Evolutionary conservation across 1,284 basidiomycete species (phyloP).

Genomic region (Ganoderma resinaceum): DNA sequence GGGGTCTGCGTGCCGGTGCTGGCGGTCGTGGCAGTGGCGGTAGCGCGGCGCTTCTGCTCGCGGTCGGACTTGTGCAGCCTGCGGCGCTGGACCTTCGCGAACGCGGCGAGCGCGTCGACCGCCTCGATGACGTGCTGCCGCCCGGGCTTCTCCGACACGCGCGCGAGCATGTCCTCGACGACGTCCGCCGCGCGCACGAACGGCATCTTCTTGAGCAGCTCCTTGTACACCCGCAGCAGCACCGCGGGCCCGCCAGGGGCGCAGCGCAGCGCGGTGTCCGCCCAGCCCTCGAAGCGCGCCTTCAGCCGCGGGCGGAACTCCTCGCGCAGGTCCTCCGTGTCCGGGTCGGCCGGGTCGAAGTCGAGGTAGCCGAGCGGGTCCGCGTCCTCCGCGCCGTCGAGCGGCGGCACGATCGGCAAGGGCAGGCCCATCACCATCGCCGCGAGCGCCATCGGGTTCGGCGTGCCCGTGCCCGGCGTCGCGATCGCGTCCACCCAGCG

Average conservation of each 20-base stretch:
- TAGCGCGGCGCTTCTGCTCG: slow-evolving; percentile 22
- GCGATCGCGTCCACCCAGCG: slow-evolving; percentile 59
- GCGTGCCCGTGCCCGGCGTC: slow-evolving; percentile 46
- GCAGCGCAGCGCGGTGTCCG: slow-evolving; percentile 42
- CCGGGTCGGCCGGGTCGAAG: slow-evolving; percentile 58
- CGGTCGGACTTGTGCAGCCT: slow-evolving; percentile 23
- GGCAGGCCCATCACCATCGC: slow-evolving; percentile 76
- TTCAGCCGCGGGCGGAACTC: slow-evolving; percentile 64
- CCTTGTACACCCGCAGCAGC: slow-evolving; percentile 49
- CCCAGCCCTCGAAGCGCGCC: slow-evolving; percentile 63
- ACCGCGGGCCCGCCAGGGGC: slow-evolving; percentile 46
- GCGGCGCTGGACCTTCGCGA: slow-evolving; percentile 58
- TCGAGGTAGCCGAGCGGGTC: slow-evolving; percentile 57
- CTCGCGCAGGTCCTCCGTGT: slow-evolving; percentile 63
- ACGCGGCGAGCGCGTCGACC: slow-evolving; percentile 53
- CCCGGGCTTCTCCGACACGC: slow-evolving; percentile 58
- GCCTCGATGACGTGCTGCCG: slow-evolving; percentile 60
- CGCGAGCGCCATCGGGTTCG: slow-evolving; percentile 65
- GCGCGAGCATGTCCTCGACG: slow-evolving; percentile 58
- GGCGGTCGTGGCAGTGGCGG: not conserved
- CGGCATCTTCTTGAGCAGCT: slow-evolving; percentile 58
- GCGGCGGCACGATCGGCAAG: slow-evolving; percentile 48
- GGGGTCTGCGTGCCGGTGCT: slow-evolving; percentile 10
- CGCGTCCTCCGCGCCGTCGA: slow-evolving; percentile 48
- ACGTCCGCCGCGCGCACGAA: slow-evolving; percentile 58